Evolutionary conservation across 495 filamentous ascomycete genomes (phyloP).

Genomic region (Neurospora sp.): DNA sequence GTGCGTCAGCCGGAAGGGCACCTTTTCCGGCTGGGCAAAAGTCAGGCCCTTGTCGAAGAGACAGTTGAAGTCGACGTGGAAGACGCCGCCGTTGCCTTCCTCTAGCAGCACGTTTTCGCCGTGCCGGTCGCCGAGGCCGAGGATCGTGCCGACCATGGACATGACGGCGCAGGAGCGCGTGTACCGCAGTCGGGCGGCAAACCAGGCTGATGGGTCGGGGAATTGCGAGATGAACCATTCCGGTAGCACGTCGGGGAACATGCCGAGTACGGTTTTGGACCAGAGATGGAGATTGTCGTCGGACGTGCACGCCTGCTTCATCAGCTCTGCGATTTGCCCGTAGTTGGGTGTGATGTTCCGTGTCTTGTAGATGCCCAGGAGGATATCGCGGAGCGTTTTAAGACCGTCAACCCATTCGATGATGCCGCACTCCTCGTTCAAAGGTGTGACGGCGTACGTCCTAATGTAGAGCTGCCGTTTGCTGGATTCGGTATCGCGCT

Average conservation of each 20-base stretch:
- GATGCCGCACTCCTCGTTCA: constrained; percentile 95
- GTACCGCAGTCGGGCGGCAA: constrained; percentile 80
- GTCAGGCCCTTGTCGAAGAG: constrained; percentile 98
- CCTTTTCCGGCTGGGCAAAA: constrained; percentile 86
- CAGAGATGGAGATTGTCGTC: constrained; percentile 52
- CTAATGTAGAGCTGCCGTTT: constrained; percentile 77
- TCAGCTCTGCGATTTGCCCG: constrained; percentile 30
- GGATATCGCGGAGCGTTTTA: constrained; percentile 84
- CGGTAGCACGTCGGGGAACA: constrained; percentile 73
- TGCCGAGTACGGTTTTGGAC: constrained; percentile 51
- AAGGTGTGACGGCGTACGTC: constrained; percentile 89
- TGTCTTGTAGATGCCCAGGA: constrained; percentile 65
- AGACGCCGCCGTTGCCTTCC: constrained; percentile 83
- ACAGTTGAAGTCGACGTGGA: constrained; percentile 99
- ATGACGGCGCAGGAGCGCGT: constrained; percentile 92
- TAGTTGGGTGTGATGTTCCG: constrained; percentile 50
- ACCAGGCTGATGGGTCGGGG: constrained; percentile 85
- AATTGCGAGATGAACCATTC: constrained; percentile 96
- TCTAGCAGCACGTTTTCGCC: constrained; percentile 96
- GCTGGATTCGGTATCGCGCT: constrained; percentile 81
- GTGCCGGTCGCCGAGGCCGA: constrained; percentile 94
- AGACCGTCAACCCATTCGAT: constrained; percentile 99
- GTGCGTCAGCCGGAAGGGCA: constrained; percentile 96
- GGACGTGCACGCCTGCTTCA: constrained; percentile 34
- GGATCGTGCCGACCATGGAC: constrained; percentile 92